Base-by-base conservation (phyloP, 2,329 filamentous ascomycete species). In the Cryphonectria japonica region DNA sequence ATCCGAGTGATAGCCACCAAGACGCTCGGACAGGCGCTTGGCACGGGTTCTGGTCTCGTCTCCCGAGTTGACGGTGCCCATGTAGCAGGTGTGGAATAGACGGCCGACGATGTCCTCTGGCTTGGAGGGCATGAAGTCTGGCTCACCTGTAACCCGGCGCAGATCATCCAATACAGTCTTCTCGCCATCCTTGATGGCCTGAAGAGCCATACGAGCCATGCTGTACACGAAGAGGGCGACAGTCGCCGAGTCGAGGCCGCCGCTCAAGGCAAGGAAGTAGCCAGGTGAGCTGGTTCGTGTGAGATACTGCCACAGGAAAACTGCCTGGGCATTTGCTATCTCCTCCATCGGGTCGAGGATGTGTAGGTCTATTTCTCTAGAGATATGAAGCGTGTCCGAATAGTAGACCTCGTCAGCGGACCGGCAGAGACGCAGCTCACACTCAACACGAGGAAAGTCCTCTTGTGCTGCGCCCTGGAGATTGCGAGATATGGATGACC, bases 1-100 rank as follows among this genome's bases (percentile, higher is more conserved):
- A 76, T 94, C 87, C 5, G 88, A 83, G 77, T 95, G 93, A 75
- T 93, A 89, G 6, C 87, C 83, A 2, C 92, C 92, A 63, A 94
- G 92, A 8, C 82, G 84, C 13, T 82, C 75, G 2, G 85, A 79
- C 0, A 94, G 83, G 1, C 86, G 83, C 75, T 86, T 86, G 3
- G 92, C 90, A 54, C 92, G 82, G 14, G 82, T 82, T 13, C 89
- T 80, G 0, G 89, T 91, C 72, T 90, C 88, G 37, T 83, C 80
- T 13, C 85, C 86, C 0, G 85, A 88, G 76, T 91, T 88, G 71
- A 85, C 80, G 0, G 86, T 91, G 32, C 88, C 89, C 87, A 91
- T 89, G 78, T 86, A 91, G 71, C 83, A 85, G 2, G 86, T 89
- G 68, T 75, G 74, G 3, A 75, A 50, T 4, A 75, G 68, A 39